Percentiles rank a stretch among this genome's conserved stretches.
phyloP scores from a whole-genome alignment of 352 stramenopile genomes.

The Thalassiosira mediterranea region DNA sequence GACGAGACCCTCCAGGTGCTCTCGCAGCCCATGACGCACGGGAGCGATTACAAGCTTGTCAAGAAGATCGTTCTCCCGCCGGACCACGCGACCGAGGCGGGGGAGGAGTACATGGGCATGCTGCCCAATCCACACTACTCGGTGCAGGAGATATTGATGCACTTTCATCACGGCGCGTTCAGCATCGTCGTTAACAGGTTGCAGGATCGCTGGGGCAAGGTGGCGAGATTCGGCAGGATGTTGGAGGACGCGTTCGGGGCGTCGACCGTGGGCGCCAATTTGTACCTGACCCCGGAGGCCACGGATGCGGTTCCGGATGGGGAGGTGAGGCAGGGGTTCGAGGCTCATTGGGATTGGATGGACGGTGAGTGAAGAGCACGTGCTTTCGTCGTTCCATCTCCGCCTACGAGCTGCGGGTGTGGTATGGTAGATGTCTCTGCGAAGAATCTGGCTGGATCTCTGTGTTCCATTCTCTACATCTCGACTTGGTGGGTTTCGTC shows the following conservation, averaged over 20 bases:
- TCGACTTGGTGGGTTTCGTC: no score
- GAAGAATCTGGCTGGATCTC: no score
- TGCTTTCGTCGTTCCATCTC: no score
- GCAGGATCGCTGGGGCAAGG: slow-evolving; percentile 11
- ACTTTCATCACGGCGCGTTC: slow-evolving; percentile 43
- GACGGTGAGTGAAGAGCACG: slow-evolving; percentile 25
- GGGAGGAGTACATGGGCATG: slow-evolving; percentile 35
- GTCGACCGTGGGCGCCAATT: slow-evolving; percentile 24
- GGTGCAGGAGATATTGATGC: slow-evolving; percentile 22
- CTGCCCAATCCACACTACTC: slow-evolving; percentile 20
- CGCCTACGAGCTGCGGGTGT: no score
- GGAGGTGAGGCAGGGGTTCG: slow-evolving; percentile 26
- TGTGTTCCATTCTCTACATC: no score
- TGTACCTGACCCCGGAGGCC: slow-evolving; percentile 40
- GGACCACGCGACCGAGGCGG: not conserved
- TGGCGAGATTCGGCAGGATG: slow-evolving; percentile 3
- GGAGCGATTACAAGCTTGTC: slow-evolving; percentile 38
- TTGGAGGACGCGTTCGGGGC: slow-evolving; percentile 24
- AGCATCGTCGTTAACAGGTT: slow-evolving; percentile 39
- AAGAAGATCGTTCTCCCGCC: slow-evolving; percentile 33
- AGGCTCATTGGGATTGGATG: slow-evolving; percentile 54
- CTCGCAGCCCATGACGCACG: slow-evolving; percentile 14
- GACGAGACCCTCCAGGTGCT: slow-evolving; percentile 23
- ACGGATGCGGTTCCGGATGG: not conserved
- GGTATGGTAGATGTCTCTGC: no score